phyloP scores from a whole-genome alignment of 1,284 basidiomycete genomes.

The Lentinus polychrous region DNA sequence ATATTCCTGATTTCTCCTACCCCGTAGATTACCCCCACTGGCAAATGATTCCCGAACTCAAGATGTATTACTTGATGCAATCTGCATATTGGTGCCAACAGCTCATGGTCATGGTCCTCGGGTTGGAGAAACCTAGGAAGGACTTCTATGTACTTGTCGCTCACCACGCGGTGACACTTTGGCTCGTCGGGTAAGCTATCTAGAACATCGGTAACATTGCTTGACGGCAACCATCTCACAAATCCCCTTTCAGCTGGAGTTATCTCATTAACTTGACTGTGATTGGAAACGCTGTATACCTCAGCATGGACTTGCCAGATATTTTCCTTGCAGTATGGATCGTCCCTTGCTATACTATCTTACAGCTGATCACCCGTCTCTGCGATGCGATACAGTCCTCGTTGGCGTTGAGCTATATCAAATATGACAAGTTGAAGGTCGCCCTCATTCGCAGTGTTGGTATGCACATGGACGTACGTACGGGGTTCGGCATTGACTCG shows the following conservation, averaged over 20 bases:
- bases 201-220: no score
- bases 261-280: slow-evolving; percentile 78
- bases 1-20: neutral
- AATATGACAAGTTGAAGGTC: slow-evolving; percentile 57
- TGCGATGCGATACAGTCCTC: slow-evolving; percentile 72
- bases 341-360: neutral
- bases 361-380: no score
- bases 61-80: slow-evolving; percentile 90
- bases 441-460: slow-evolving; percentile 64
- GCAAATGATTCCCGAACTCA: slow-evolving; percentile 83
- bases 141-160: slow-evolving; percentile 84
- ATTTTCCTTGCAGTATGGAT: slow-evolving; percentile 74
- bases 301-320: slow-evolving; percentile 98
- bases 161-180: slow-evolving; percentile 91
- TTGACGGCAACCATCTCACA: no score
- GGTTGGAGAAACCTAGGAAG: slow-evolving; percentile 90
- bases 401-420: slow-evolving; percentile 85
- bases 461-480: slow-evolving; percentile 76
- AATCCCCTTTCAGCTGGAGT: slow-evolving; percentile 61
- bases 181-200: slow-evolving; percentile 81
- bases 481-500: neutral
- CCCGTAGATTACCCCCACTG: slow-evolving; percentile 76
- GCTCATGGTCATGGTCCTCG: slow-evolving; percentile 77
- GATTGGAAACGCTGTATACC: slow-evolving; percentile 89
- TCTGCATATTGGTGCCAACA: slow-evolving; percentile 94